Evolutionary conservation across 441 rosid genomes (phyloP).

Genomic region (Aleurites moluccanus): DNA sequence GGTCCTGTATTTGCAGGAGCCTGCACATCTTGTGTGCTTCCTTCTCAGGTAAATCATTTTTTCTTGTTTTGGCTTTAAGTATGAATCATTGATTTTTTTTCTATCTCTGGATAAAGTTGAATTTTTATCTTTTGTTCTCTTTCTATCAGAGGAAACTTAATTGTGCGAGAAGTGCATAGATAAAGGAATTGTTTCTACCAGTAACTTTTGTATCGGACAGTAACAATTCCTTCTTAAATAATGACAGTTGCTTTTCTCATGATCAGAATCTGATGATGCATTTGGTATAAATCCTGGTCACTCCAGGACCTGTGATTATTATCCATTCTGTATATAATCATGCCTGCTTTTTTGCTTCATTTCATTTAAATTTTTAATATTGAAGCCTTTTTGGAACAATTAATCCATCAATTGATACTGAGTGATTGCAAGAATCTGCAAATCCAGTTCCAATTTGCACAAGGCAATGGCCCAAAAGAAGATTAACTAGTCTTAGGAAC

Average conservation of each 20-base stretch:
- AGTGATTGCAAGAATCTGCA: conserved; percentile 6
- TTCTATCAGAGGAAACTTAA: neutral
- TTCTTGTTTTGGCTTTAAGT: neutral
- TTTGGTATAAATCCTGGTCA: neutral
- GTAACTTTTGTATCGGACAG: neutral
- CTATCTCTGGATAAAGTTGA: neutral
- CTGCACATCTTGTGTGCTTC: conserved; percentile 59
- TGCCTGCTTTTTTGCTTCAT: neutral
- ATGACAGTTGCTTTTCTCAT: neutral
- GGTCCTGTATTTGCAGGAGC: conserved; percentile 96
- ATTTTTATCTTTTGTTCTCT: neutral
- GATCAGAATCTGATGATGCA: neutral
- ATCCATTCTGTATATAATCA: neutral
- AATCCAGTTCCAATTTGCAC: neutral
- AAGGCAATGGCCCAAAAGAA: neutral
- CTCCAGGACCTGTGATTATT: neutral
- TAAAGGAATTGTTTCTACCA: neutral
- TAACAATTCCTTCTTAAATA: neutral
- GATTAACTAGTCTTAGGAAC: neutral
- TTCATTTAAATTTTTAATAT: neutral
- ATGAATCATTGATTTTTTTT: neutral
- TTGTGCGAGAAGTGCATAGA: neutral
- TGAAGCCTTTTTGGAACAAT: neutral
- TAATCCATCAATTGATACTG: neutral
- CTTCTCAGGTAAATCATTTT: conserved; percentile 64